phyloP scores from a whole-genome alignment of 306 rosid genomes.

The Vigna reflexopilosa region DNA sequence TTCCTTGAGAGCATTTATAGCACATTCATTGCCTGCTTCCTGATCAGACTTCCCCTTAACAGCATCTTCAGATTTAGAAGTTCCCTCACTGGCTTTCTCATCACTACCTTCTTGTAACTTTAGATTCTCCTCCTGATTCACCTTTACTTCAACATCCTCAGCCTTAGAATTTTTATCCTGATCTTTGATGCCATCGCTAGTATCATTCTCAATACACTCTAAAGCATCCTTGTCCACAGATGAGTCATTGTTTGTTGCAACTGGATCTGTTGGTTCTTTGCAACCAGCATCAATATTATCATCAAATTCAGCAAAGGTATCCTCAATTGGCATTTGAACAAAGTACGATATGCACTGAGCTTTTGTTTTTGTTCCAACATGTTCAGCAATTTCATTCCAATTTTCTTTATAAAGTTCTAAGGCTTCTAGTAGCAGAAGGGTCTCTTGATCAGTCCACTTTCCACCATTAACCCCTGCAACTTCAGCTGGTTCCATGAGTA shows the following conservation, averaged over 20 bases:
- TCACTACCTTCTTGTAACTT: conserved; percentile 55
- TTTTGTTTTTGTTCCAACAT: conserved; percentile 92
- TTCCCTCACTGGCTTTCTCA: conserved; percentile 57
- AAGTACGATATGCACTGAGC: conserved; percentile 94
- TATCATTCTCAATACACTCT: conserved; percentile 53
- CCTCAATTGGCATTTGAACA: conserved; percentile 97
- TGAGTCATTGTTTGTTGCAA: conserved; percentile 55
- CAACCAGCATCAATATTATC: conserved; percentile 55
- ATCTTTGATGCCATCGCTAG: conserved; percentile 54
- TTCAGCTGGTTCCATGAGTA: conserved; percentile 98
- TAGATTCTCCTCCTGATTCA: conserved; percentile 49
- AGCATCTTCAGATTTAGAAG: conserved; percentile 56
- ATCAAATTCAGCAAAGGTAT: conserved; percentile 68
- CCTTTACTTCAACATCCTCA: conserved; percentile 57
- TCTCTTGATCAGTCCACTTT: conserved; percentile 98
- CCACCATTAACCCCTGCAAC: conserved; percentile 86
- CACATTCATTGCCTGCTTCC: conserved; percentile 61
- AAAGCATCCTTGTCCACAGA: conserved; percentile 58
- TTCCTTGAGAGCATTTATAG: conserved; percentile 77
- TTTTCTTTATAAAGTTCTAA: conserved; percentile 89
- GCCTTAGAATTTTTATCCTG: conserved; percentile 57
- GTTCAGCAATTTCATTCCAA: conserved; percentile 97
- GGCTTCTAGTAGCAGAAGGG: conserved; percentile 96
- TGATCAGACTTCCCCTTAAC: conserved; percentile 50
- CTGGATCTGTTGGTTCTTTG: conserved; percentile 65